Evolutionary conservation across 1,284 basidiomycete genomes (phyloP).

Genomic region (Ganoderma boninense): DNA sequence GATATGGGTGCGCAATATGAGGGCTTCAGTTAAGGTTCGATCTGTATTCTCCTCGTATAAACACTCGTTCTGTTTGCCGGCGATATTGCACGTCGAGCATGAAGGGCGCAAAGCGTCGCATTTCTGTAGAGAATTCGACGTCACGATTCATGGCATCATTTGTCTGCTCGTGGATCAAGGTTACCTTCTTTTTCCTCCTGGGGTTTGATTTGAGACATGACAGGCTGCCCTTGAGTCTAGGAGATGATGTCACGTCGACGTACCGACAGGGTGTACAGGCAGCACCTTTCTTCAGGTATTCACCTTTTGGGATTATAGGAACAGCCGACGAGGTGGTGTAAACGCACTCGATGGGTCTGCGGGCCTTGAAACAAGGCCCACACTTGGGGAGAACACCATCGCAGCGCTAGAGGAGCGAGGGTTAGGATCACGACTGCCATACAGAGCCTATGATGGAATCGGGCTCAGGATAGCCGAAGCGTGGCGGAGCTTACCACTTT

Average conservation of each 20-base stretch:
- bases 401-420: slow-evolving; percentile 32
- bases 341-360: slow-evolving; percentile 34
- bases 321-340: slow-evolving; percentile 28
- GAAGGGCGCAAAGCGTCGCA: slow-evolving; percentile 40
- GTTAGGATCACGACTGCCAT: background rate
- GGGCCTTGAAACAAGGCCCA: slow-evolving; percentile 39
- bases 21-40: slow-evolving; percentile 32
- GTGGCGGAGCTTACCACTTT: slow-evolving; percentile 34
- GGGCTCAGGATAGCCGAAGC: slow-evolving; percentile 1
- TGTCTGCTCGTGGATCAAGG: background rate
- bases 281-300: slow-evolving; percentile 40
- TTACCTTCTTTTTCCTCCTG: slow-evolving; percentile 42
- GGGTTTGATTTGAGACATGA: background rate
- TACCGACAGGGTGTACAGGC: slow-evolving; percentile 40
- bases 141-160: background rate
- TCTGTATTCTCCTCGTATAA: slow-evolving; percentile 38
- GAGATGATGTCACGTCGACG: slow-evolving; percentile 2
- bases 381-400: slow-evolving; percentile 37
- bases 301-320: slow-evolving; percentile 30
- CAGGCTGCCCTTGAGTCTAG: background rate
- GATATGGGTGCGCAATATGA: slow-evolving; percentile 33
- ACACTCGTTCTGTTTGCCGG: slow-evolving; percentile 40
- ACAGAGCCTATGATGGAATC: background rate
- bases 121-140: slow-evolving; percentile 31
- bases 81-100: slow-evolving; percentile 40